Evolutionary conservation across 1,284 basidiomycete species (phyloP).

Genomic region (Schizophyllum amplum): DNA sequence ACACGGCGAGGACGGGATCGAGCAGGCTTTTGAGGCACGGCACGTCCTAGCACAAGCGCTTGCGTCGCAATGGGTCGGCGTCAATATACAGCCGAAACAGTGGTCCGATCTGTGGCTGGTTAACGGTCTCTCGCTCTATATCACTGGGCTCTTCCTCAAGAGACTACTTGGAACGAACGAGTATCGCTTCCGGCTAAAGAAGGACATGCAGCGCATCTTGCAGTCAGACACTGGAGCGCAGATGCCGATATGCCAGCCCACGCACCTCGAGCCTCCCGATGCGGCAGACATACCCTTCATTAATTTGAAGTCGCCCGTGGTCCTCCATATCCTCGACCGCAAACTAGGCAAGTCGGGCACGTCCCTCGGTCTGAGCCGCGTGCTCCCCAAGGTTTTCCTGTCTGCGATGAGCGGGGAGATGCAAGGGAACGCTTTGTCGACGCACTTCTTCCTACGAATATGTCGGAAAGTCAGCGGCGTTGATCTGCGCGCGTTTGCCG

Average conservation of each 20-base stretch:
- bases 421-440: constrained; percentile 82
- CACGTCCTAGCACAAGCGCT: constrained; percentile 83
- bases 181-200: constrained; percentile 91
- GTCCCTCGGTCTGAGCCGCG: constrained; percentile 87
- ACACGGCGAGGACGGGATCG: constrained; percentile 85
- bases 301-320: constrained; percentile 91
- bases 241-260: constrained; percentile 92
- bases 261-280: constrained; percentile 79
- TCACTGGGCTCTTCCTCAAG: constrained; percentile 83
- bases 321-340: constrained; percentile 93
- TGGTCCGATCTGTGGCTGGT: constrained; percentile 96
- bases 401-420: constrained; percentile 92
- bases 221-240: constrained; percentile 84
- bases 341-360: constrained; percentile 93
- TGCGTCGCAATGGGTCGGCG: constrained; percentile 94
- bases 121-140: constrained; percentile 87
- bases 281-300: constrained; percentile 75
- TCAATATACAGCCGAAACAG: constrained; percentile 94
- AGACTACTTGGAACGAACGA: constrained; percentile 95
- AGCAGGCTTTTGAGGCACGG: constrained; percentile 89
- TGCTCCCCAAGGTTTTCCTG: constrained; percentile 92
- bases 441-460: constrained; percentile 83
- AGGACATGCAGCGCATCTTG: constrained; percentile 93
- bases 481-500: constrained; percentile 85
- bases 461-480: constrained; percentile 93